phyloP scores from a whole-genome alignment of 2,329 filamentous ascomycete genomes.

The Metarhizium sp. region DNA sequence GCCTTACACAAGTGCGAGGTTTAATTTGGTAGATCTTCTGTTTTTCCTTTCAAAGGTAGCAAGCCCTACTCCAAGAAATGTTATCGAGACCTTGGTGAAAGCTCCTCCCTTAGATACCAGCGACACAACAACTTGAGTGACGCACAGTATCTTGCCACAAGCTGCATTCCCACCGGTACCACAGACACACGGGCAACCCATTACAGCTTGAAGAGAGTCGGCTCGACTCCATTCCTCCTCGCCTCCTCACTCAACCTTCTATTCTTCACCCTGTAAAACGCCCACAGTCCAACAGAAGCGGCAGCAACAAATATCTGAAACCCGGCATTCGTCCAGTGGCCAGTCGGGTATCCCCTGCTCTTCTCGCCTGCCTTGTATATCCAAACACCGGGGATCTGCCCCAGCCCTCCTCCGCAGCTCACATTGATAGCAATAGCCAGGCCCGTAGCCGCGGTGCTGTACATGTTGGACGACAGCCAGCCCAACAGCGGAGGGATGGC shows the following conservation, averaged over 20 bases:
- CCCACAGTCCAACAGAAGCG: slow-evolving; percentile 38
- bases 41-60: too few species aligned
- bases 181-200: neutral
- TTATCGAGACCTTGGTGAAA: too few species aligned
- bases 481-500: slow-evolving; percentile 61
- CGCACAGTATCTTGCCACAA: neutral
- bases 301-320: slow-evolving; percentile 47
- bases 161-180: neutral
- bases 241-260: slow-evolving; percentile 22
- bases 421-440: slow-evolving; percentile 64
- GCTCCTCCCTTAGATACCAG: too few species aligned
- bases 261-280: slow-evolving; percentile 46
- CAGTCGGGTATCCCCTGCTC: slow-evolving; percentile 54
- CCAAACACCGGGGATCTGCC: slow-evolving; percentile 66
- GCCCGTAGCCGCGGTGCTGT: slow-evolving; percentile 54
- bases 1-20: too few species aligned
- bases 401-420: slow-evolving; percentile 54
- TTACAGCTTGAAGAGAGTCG: slow-evolving; percentile 32
- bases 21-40: too few species aligned
- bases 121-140: too few species aligned
- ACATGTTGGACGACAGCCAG: slow-evolving; percentile 62
- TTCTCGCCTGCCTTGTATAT: slow-evolving; percentile 60
- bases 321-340: slow-evolving; percentile 57
- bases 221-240: slow-evolving; percentile 19
- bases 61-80: too few species aligned